phyloP scores from a whole-genome alignment of 495 filamentous ascomycete species.

The Aspergillus taichungensis region DNA sequence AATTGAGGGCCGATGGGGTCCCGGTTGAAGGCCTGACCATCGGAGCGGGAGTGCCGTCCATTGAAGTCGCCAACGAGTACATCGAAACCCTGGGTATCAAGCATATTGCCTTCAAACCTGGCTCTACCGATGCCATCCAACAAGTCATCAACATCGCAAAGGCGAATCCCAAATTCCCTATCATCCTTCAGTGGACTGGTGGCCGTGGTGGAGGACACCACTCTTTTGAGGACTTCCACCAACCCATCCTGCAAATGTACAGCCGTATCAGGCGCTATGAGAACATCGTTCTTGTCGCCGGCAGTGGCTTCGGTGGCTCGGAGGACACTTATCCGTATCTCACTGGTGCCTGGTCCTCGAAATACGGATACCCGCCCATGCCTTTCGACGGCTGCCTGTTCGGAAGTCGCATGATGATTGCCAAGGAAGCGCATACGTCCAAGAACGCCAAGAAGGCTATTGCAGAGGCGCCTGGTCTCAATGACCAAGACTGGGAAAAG shows the following conservation, averaged over 20 bases:
- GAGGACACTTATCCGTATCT: constrained; percentile 92
- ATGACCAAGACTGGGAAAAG: constrained; percentile 89
- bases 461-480: constrained; percentile 77
- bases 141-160: constrained; percentile 87
- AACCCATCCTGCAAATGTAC: constrained; percentile 89
- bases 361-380: constrained; percentile 86
- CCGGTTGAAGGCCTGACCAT: constrained; percentile 94
- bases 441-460: constrained; percentile 92
- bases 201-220: constrained; percentile 92
- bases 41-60: constrained; percentile 86
- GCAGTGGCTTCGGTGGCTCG: constrained; percentile 84
- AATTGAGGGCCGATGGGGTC: constrained; percentile 76
- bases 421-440: constrained; percentile 91
- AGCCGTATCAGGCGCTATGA: constrained; percentile 67
- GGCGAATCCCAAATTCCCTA: constrained; percentile 80
- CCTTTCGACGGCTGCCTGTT: constrained; percentile 88
- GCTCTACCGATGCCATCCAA: constrained; percentile 82
- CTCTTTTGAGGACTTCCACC: constrained; percentile 92
- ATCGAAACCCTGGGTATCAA: constrained; percentile 90
- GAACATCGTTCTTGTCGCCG: constrained; percentile 83
- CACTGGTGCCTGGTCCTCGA: constrained; percentile 75
- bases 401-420: constrained; percentile 88
- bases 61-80: constrained; percentile 90
- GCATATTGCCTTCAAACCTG: constrained; percentile 92
- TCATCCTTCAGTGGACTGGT: constrained; percentile 92